Evolutionary conservation across 2,329 filamentous ascomycete genomes (phyloP).

Genomic region (Cladosporium sp.): DNA sequence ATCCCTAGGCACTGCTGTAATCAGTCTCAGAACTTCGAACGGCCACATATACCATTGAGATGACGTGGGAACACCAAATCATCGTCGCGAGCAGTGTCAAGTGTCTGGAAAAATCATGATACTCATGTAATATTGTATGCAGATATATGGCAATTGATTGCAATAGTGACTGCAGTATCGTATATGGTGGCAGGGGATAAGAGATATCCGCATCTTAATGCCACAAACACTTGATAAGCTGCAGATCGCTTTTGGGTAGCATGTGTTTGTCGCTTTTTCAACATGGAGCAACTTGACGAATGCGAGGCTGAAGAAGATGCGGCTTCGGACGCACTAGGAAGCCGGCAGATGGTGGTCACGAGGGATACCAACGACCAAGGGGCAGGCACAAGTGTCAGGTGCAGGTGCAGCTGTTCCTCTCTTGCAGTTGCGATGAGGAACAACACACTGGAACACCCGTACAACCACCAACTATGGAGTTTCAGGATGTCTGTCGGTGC

Average conservation of each 20-base stretch:
- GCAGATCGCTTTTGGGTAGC: background rate
- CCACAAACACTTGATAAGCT: background rate
- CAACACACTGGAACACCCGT: background rate
- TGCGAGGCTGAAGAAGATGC: background rate
- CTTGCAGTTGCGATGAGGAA: background rate
- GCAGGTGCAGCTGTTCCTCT: background rate
- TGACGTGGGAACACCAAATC: too few species aligned
- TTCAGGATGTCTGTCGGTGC: background rate
- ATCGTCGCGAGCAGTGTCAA: too few species aligned
- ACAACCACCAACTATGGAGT: background rate
- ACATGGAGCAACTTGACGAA: background rate
- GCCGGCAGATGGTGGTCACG: background rate
- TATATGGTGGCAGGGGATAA: background rate
- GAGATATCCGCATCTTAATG: background rate
- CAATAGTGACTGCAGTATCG: too few species aligned
- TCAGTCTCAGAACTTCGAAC: background rate
- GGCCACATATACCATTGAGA: background rate
- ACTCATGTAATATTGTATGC: background rate
- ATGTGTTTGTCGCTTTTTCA: background rate
- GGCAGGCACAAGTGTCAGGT: background rate
- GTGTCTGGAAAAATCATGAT: too few species aligned
- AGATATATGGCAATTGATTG: background rate
- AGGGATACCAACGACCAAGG: background rate
- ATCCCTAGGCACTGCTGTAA: background rate
- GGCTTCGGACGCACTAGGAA: background rate